Evolutionary conservation across 1,284 basidiomycete species (phyloP).

Genomic region (Cryptococcus deneoformans): DNA sequence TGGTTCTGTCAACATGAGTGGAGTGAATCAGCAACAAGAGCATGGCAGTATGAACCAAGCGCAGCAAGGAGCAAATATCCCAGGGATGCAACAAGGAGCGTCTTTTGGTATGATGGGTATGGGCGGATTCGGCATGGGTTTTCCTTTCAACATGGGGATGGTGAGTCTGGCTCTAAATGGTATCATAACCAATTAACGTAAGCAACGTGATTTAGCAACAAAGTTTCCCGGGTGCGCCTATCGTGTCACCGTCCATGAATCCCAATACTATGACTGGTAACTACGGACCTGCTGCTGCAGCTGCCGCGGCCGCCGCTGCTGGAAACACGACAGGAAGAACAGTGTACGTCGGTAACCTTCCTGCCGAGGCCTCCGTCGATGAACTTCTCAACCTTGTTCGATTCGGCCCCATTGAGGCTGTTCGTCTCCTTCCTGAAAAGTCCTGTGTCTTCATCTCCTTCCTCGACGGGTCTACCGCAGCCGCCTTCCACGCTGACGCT

Average conservation of each 20-base stretch:
- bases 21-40: neutral
- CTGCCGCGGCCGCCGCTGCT: conserved; percentile 68
- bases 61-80: neutral
- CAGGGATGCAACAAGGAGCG: neutral
- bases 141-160: conserved; percentile 24
- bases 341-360: conserved; percentile 96
- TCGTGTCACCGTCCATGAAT: conserved; percentile 61
- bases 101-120: conserved; percentile 23
- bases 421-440: conserved; percentile 95
- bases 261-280: conserved; percentile 58
- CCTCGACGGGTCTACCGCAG: conserved; percentile 84
- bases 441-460: conserved; percentile 98
- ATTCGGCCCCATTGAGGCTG: conserved; percentile 93
- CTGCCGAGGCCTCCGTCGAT: conserved; percentile 92
- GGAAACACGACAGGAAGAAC: conserved; percentile 74
- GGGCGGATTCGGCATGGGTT: conserved; percentile 26
- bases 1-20: neutral
- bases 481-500: conserved; percentile 92
- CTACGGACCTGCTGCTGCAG: conserved; percentile 61
- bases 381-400: conserved; percentile 97
- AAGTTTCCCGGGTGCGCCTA: conserved; percentile 26
- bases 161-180: conserved; percentile 10
- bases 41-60: neutral
- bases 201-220: conserved; percentile 5
- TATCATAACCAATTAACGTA: too few species aligned